Conservation (phyloP, 345 rosid species). For the Eucalyptus regnans region DNA sequence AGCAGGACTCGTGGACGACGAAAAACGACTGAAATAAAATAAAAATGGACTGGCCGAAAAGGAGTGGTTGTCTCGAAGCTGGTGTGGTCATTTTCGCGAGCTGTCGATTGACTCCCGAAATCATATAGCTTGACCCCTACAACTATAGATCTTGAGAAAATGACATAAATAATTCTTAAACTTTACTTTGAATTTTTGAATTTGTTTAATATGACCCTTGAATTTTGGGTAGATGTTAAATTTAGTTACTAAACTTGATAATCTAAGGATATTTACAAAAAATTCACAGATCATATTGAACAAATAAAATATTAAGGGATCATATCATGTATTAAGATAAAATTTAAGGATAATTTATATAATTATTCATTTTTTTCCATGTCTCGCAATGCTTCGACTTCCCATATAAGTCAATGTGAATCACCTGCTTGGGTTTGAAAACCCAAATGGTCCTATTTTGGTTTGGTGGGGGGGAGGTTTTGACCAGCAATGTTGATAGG, state of each 20-base stretch:
- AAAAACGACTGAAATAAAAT: too few species aligned
- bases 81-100: not conserved
- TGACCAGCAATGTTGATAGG: not conserved
- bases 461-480: not conserved
- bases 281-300: not conserved
- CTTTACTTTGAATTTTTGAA: fast-evolving
- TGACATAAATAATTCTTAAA: not conserved
- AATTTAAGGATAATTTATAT: not conserved
- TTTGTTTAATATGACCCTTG: fast-evolving
- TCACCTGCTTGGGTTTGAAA: not conserved
- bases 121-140: not conserved
- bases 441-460: not conserved
- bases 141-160: not conserved
- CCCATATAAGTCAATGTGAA: not conserved
- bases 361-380: not conserved
- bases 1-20: not conserved
- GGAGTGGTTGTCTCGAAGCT: not conserved
- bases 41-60: not conserved
- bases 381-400: not conserved
- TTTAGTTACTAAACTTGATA: too few species aligned
- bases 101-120: not conserved
- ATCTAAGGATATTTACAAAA: too few species aligned
- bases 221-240: too few species aligned
- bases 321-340: too few species aligned
- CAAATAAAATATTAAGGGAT: too few species aligned